Evolutionary conservation across 441 rosid genomes (phyloP).

Genomic region (Pelargonium hybrid): DNA sequence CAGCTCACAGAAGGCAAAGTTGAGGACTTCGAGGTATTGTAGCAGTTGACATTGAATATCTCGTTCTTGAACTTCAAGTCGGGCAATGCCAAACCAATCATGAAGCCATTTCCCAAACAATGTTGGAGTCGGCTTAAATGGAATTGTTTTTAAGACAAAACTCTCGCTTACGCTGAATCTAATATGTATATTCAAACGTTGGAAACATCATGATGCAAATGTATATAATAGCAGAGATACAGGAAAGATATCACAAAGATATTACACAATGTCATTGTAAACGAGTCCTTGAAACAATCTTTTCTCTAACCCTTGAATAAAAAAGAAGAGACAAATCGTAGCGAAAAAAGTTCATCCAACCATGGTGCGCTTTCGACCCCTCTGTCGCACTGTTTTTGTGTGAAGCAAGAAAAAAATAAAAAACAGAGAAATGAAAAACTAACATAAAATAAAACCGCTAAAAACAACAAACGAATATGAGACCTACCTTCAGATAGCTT

Average conservation of each 20-base stretch:
- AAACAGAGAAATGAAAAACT: conserved; percentile 7
- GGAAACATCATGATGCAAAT: too few relatives aligned
- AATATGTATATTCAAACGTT: too few relatives aligned
- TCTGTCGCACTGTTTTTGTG: conserved; percentile 51
- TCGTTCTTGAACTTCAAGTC: too few relatives aligned
- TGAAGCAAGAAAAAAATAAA: conserved; percentile 12
- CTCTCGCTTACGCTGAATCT: too few relatives aligned
- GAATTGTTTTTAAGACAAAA: too few relatives aligned
- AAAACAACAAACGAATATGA: conserved; percentile 2
- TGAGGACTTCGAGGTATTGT: too few relatives aligned
- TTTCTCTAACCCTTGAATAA: conserved; percentile 4
- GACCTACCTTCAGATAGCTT: conserved; percentile 78
- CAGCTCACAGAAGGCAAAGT: too few relatives aligned
- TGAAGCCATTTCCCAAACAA: too few relatives aligned
- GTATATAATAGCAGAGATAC: neutral
- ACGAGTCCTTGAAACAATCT: conserved; percentile 3
- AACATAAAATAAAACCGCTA: neutral
- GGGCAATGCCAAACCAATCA: too few relatives aligned
- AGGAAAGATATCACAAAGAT: neutral
- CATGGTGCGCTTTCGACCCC: conserved; percentile 91
- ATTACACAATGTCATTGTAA: neutral
- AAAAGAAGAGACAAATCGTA: neutral
- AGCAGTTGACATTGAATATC: too few relatives aligned
- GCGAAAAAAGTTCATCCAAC: conserved; percentile 41
- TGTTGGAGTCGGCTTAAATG: too few relatives aligned